These are phyloP conservation scores for Hymenochaete sp. DNA, from an alignment of 1,284 basidiomycete genomes.

Conservation along the genomic window DNA sequence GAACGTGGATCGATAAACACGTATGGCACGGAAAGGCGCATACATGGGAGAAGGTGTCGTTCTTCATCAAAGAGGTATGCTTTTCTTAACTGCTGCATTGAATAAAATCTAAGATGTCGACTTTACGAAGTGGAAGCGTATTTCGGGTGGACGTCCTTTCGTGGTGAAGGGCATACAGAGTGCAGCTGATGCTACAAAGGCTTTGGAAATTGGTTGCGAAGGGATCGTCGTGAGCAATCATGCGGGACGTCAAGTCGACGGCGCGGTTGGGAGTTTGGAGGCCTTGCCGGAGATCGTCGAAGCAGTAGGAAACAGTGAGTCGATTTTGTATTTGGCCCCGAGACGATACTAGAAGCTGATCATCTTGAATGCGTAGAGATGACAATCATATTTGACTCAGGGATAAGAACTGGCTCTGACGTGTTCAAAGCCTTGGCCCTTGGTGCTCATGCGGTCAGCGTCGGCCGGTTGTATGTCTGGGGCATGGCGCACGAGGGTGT, in stretches of 20 bases:
- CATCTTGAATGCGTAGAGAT: conserved; percentile 30
- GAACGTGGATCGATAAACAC: conserved; percentile 45
- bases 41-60: conserved; percentile 46
- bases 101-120: conserved; percentile 10
- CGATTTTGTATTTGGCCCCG: neutral
- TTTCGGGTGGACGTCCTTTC: conserved; percentile 46
- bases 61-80: conserved; percentile 36
- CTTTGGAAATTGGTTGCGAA: conserved; percentile 44
- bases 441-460: conserved; percentile 38
- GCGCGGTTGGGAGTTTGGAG: conserved; percentile 46
- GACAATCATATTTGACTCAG: conserved; percentile 55
- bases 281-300: conserved; percentile 44
- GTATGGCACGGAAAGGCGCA: conserved; percentile 53
- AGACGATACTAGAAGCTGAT: neutral
- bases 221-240: conserved; percentile 56
- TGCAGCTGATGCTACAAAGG: conserved; percentile 21
- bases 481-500: conserved; percentile 43
- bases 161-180: conserved; percentile 44
- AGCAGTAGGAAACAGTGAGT: conserved; percentile 40
- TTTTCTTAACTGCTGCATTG: conserved; percentile 16
- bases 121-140: conserved; percentile 38
- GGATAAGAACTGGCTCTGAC: conserved; percentile 47
- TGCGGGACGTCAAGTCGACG: conserved; percentile 54
- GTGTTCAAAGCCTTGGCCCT: conserved; percentile 50
- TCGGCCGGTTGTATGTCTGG: conserved; percentile 43